Evolutionary conservation across 805 yeast genomes (phyloP), one percentile per base, ranked within the genome.

Genomic region (Metschnikowia drakensbergensis): DNA sequence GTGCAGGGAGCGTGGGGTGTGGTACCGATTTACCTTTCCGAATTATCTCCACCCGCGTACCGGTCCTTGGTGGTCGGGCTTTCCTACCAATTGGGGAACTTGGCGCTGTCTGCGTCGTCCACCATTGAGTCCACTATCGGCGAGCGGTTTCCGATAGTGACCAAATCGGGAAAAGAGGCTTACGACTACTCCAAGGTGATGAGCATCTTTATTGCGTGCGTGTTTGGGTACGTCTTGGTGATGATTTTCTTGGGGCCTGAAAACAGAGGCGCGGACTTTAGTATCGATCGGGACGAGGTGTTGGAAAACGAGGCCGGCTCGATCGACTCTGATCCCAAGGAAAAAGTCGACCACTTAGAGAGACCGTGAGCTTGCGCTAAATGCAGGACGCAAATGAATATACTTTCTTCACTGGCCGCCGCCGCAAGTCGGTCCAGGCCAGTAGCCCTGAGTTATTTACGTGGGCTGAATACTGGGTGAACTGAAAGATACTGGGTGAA

Each of bases 1-100:
- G 85, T 84, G 4, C 84, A 82, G 70, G 90, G 89, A 31, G 82
- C 83, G 5, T 85, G 88, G 86, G 89, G 90, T 52, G 79, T 84
- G 42, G 72, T 80, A 9, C 88, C 90, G 13, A 76, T 82, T 37
- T 82, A 83, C 63, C 67, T 85, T 36, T 71, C 82, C 29, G 91
- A 85, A 63, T 69, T 84, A 43, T 77, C 86, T 10, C 66, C 67
- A 22, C 65, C 70, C 11, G 59, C 55, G 10, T 84, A 83, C 40
- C 49, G 54, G 29, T 35, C 54, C 5, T 48, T 54, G 47, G 57
- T 54, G 45, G 55, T 52, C n/a, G 57, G 57, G 3, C 64, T 81
- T 25, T 75, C 81, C 7, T 84, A 84, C 61, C 90, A 84, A 65
- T 74, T 84, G 49, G 90, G 90, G 68, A 84, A 84, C 63, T 74